These are phyloP conservation scores for Fereydounia khargensis DNA, from an alignment of 1,284 basidiomycete species.

Conservation along the genomic window DNA sequence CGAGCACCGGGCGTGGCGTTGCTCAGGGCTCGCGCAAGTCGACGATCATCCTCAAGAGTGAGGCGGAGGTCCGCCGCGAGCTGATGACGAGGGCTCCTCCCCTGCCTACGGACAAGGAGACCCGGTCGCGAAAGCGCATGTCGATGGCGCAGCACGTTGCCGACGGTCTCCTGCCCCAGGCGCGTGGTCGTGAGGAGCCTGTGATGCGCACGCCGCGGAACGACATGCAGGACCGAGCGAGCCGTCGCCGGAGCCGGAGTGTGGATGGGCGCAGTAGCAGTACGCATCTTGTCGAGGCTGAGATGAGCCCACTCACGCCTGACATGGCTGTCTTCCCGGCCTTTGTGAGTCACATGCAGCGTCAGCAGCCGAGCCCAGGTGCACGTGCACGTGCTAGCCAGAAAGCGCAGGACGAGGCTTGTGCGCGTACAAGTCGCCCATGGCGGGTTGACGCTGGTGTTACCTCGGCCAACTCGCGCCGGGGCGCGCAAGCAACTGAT, in stretches of 20 bases:
- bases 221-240: conserved; percentile 15
- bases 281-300: too few relatives aligned
- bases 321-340: conserved; percentile 31
- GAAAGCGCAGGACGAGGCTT: too few relatives aligned
- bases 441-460: too few relatives aligned
- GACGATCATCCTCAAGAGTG: conserved; percentile 12
- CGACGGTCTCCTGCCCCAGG: conserved; percentile 24
- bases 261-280: too few relatives aligned
- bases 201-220: conserved; percentile 18
- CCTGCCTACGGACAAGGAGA: not conserved
- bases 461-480: too few relatives aligned
- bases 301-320: too few relatives aligned
- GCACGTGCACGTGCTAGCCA: too few relatives aligned
- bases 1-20: conserved; percentile 31
- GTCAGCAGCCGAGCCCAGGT: too few relatives aligned
- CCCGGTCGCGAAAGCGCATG: too few relatives aligned
- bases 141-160: conserved; percentile 35
- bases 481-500: too few relatives aligned
- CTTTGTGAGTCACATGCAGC: conserved; percentile 28
- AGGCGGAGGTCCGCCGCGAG: conserved; percentile 6
- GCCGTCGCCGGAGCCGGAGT: conserved; percentile 30
- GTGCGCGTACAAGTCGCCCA: too few relatives aligned
- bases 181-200: conserved; percentile 36
- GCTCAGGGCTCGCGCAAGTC: conserved; percentile 31
- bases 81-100: not conserved